phyloP scores from a whole-genome alignment of 139 green algal species.

The Pleodorina starrii region DNA sequence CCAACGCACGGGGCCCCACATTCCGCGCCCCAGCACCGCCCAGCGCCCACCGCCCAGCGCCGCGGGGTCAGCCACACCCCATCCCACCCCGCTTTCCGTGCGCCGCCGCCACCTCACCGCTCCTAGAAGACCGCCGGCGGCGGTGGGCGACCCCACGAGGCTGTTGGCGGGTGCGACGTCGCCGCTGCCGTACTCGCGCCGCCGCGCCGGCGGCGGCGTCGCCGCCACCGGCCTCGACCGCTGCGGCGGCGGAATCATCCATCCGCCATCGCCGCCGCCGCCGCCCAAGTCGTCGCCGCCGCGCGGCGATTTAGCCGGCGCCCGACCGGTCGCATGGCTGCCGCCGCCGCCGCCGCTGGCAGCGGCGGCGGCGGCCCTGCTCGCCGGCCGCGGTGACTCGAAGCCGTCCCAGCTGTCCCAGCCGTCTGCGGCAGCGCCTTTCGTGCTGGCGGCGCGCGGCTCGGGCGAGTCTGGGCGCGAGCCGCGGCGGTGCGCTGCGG shows the following conservation, averaged over 20 bases:
- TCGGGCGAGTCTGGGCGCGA: not conserved
- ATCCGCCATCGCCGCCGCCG: not conserved
- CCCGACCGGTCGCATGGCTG: not conserved
- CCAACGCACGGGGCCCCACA: too few relatives aligned
- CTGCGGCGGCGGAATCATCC: constrained; percentile 18
- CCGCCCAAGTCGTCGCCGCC: not conserved
- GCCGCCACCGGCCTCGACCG: not conserved
- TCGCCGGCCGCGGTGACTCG: not conserved
- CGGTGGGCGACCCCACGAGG: constrained; percentile 38
- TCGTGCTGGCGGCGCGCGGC: too few relatives aligned
- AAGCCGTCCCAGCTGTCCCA: not conserved
- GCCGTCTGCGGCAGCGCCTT: not conserved
- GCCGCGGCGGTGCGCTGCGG: not conserved
- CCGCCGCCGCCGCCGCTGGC: not conserved
- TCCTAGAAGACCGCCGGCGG: constrained; percentile 1
- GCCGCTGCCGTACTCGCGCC: not conserved
- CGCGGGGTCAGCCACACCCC: too few relatives aligned
- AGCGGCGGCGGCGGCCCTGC: not conserved
- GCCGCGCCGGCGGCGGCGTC: not conserved
- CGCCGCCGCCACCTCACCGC: constrained; percentile 37
- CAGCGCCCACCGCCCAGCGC: too few relatives aligned
- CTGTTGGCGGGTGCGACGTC: constrained; percentile 33
- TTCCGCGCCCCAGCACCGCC: too few relatives aligned
- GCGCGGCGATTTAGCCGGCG: not conserved
- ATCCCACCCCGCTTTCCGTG: too few relatives aligned